Evolutionary conservation across 495 filamentous ascomycete species (phyloP), one percentile per base, ranked within the genome.

Genomic region (Penicillium coffeae): DNA sequence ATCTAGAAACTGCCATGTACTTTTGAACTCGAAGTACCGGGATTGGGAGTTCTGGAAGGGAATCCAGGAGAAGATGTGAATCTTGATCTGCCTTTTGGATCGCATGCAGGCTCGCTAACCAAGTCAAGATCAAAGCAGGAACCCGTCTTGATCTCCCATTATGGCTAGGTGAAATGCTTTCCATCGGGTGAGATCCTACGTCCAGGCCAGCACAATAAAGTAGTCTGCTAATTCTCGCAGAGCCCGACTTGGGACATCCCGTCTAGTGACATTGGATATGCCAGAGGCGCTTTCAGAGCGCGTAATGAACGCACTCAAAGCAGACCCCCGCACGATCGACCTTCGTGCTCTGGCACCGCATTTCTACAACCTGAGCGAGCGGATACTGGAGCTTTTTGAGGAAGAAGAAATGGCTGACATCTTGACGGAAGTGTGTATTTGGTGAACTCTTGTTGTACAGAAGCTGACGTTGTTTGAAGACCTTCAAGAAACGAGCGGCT

Each of bases 141-240:
- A 90, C 88, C 2, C 81, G 81, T 22, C 73, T 96, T 46, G 82
- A 86, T 47, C 82, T 98, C 1, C 94, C 93, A 30, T 75, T 97
- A 64, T 98, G 94, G 94, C 84, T 98, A n/a, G 89, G 87, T 48
- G 89, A 96, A 69, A 91, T 95, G 79, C 86, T 98, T 21, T 92
- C 89, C 37, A 85, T 95, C 38, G 86, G 85, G 77, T 82, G 64
- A 67, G 61, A 57, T 38, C 22, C 20, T 8, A 34, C 4, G 25
- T 30, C 4, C 10, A 30, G 35, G 35, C 16, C 30, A 10, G 13
- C 12, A 13, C 27, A n/a, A n/a, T n/a, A n/a, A n/a, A n/a, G n/a
- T n/a, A n/a, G n/a, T n/a, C n/a, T n/a, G n/a, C n/a, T n/a, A n/a
- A n/a, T n/a, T n/a, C n/a, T 30, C 10, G 25, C 12, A 75, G 72